Base-by-base conservation (phyloP, 108 stramenopile species). In the Pseudonitzschia multiseries region DNA sequence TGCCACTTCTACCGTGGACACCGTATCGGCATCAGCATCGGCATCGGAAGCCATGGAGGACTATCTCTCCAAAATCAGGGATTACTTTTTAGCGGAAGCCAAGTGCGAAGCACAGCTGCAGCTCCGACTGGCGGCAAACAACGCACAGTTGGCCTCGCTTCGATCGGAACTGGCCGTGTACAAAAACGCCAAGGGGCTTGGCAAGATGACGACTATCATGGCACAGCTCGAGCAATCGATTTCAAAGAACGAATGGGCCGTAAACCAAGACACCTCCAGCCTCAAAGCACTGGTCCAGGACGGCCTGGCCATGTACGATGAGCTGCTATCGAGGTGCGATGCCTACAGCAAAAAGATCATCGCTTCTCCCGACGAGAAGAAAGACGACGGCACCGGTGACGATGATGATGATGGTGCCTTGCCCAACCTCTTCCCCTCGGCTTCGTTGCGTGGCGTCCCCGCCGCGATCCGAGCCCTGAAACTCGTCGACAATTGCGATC, bases 21-120 rank as follows among this genome's bases (percentile, higher is more conserved):
- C n/a, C n/a, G n/a, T n/a, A n/a, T n/a, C n/a, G n/a, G n/a, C n/a
- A n/a, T n/a, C n/a, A 33, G 8, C 31, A 20, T 22, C 32, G 9
- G 33, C 61, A 62, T 62, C 61, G 17, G 36, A 15, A 29, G 61
- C 61, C 51, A 84, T 71, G 77, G 78, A 73, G 33, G 41, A 70
- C 6, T 82, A 68, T 63, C 28, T 82, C 8, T 33, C 50, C 8
- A 57, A 62, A 8, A 69, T 51, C 20, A 44, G 68, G 12, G 31
- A 69, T 21, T 82, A 82, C 57, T 82, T 82, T 61, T 26, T 57
- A 40, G 21, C 68, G 0, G 81, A 82, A 51, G 50, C 69, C 22
- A 43, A 68, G 15, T 60, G 24, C 21, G 18, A 66, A 0, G 43
- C 57, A 1, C 53, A 42, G 56, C 48, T 79, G 17, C 60, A 54